These are phyloP conservation scores for Pseudonitzschia multiseries DNA, from an alignment of 108 stramenopile species.

Conservation along the genomic window DNA sequence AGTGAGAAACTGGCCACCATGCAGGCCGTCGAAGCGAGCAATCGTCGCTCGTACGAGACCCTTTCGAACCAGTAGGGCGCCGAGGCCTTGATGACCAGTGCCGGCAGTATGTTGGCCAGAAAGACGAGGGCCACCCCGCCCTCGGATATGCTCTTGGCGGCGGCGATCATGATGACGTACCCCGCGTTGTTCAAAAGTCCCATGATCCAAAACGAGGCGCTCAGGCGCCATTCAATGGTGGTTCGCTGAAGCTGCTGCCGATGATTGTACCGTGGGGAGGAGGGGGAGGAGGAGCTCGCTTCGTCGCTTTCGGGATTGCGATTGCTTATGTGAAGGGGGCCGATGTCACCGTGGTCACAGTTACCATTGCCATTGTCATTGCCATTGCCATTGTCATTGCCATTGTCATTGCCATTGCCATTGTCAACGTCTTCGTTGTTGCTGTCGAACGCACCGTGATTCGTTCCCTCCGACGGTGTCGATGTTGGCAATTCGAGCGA, in stretches of 20 bases:
- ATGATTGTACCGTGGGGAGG: not conserved
- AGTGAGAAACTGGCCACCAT: constrained; percentile 55
- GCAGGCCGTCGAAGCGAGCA: constrained; percentile 42
- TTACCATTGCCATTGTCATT: not conserved
- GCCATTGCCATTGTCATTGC: not conserved
- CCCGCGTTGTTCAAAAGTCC: constrained; percentile 79
- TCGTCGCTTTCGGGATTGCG: not conserved
- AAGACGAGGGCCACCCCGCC: constrained; percentile 84
- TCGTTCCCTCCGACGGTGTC: not conserved
- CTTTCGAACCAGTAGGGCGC: constrained; percentile 86
- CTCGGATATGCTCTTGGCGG: constrained; percentile 72
- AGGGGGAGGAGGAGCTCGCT: not conserved
- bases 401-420: not conserved
- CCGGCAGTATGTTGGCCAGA: constrained; percentile 67
- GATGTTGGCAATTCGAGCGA: constrained; percentile 3
- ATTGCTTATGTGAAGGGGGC: not conserved
- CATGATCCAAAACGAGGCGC: constrained; percentile 55
- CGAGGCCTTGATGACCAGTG: constrained; percentile 53
- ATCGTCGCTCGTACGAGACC: constrained; percentile 61
- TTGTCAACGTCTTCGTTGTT: not conserved
- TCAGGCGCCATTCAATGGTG: not conserved
- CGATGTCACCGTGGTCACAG: not conserved
- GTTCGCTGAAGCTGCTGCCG: not conserved
- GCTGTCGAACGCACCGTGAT: not conserved
- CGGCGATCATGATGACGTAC: constrained; percentile 85